Evolutionary conservation across 2,329 filamentous ascomycete species (phyloP).

Genomic region (Arthrobotrys megalospora): DNA sequence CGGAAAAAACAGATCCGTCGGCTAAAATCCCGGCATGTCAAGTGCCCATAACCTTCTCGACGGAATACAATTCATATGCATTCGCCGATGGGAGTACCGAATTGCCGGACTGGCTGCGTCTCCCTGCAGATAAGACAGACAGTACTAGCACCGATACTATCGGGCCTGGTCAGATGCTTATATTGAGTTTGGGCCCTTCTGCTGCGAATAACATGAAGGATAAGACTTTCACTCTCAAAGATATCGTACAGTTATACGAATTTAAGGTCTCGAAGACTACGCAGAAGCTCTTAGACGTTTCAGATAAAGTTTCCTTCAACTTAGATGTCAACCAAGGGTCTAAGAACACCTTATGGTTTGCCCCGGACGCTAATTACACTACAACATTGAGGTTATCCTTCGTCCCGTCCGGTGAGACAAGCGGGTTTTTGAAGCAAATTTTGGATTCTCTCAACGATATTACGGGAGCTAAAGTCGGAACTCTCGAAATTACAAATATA

Average conservation of each 20-base stretch:
- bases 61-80: slow-evolving; percentile 18
- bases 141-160: slow-evolving; percentile 10
- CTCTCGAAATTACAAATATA: slow-evolving; percentile 19
- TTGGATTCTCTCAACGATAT: slow-evolving; percentile 8
- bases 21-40: slow-evolving; percentile 7
- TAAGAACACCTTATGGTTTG: slow-evolving; percentile 61
- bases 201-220: slow-evolving; percentile 14
- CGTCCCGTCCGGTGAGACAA: neutral
- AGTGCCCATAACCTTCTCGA: slow-evolving; percentile 15
- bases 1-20: slow-evolving; percentile 1
- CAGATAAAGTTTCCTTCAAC: slow-evolving; percentile 20
- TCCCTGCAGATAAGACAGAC: slow-evolving; percentile 1
- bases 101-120: slow-evolving; percentile 18
- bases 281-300: neutral
- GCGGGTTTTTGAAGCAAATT: neutral
- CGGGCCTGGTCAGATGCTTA: slow-evolving; percentile 22
- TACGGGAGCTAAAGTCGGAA: neutral
- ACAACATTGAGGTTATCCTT: slow-evolving; percentile 47
- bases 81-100: neutral
- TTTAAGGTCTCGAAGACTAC: slow-evolving; percentile 13
- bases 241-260: neutral
- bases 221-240: slow-evolving; percentile 17
- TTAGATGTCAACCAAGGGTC: slow-evolving; percentile 21
- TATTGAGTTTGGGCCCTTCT: slow-evolving; percentile 8
- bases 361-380: slow-evolving; percentile 35